These are phyloP conservation scores for Neonectria sp. DNA, from an alignment of 2,329 filamentous ascomycete genomes.

Conservation along the genomic window DNA sequence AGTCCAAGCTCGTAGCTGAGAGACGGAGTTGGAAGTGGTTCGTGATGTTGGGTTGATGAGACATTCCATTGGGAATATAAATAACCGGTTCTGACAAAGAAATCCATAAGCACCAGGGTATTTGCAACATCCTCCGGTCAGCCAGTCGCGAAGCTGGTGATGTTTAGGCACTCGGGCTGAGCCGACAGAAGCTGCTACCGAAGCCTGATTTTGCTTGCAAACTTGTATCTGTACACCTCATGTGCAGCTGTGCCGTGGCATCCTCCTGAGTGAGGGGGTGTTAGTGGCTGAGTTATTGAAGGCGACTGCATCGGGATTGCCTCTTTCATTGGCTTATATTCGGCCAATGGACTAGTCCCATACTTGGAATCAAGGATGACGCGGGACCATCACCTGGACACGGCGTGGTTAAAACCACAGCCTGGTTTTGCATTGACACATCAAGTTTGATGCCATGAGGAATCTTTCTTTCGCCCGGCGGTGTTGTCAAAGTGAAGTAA, in stretches of 20 bases:
- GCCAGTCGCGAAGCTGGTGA: not conserved
- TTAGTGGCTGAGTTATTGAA: not conserved
- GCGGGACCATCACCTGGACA: no score
- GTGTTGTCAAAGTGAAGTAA: not conserved
- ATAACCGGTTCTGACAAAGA: no score
- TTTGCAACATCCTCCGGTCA: no score
- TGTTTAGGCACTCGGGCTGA: not conserved
- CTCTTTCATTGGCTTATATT: not conserved
- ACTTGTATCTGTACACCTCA: not conserved
- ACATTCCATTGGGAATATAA: no score
- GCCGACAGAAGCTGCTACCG: not conserved
- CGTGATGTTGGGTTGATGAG: not conserved
- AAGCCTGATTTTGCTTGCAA: not conserved
- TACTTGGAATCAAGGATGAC: not conserved
- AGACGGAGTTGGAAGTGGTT: no score
- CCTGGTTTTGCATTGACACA: not conserved
- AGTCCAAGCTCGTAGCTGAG: not conserved
- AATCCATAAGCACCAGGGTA: no score
- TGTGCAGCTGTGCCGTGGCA: not conserved
- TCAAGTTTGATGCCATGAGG: not conserved
- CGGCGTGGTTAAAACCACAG: not conserved
- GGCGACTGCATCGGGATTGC: not conserved
- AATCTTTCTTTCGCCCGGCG: no score
- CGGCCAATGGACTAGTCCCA: not conserved
- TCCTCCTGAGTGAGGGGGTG: not conserved